These are phyloP conservation scores for Haberlea rhodopensis DNA, from an alignment of 257 asterid genomes.

Conservation along the genomic window DNA sequence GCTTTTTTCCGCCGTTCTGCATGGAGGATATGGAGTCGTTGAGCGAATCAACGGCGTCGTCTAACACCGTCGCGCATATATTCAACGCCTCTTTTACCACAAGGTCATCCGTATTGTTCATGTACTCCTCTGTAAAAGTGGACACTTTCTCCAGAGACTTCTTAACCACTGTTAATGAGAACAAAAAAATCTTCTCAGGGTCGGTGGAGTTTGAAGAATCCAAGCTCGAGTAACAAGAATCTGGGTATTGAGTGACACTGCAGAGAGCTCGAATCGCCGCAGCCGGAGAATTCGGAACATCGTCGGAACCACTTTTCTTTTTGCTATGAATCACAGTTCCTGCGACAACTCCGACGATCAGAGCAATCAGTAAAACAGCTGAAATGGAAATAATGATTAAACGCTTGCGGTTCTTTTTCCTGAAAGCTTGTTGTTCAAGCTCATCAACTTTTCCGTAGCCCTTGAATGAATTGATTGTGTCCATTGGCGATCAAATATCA, in stretches of 20 bases:
- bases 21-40: slow-evolving; percentile 43
- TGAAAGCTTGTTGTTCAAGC: slow-evolving; percentile 36
- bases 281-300: slow-evolving; percentile 1
- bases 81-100: slow-evolving; percentile 28
- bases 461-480: slow-evolving; percentile 42
- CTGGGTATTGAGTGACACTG: slow-evolving; percentile 31
- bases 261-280: slow-evolving; percentile 39
- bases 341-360: slow-evolving; percentile 35
- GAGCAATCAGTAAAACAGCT: slow-evolving; percentile 20
- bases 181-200: slow-evolving; percentile 36
- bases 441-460: slow-evolving; percentile 53
- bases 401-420: slow-evolving; percentile 37
- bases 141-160: slow-evolving; percentile 27
- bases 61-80: slow-evolving; percentile 33
- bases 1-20: slow-evolving; percentile 24
- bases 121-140: slow-evolving; percentile 25
- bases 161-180: slow-evolving; percentile 29
- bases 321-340: slow-evolving; percentile 37
- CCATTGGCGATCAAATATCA: slow-evolving; percentile 31
- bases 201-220: slow-evolving; percentile 29
- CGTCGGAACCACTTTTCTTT: slow-evolving; percentile 7
- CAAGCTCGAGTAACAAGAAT: slow-evolving; percentile 34
- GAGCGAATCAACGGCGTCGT: slow-evolving; percentile 37
- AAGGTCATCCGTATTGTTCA: slow-evolving; percentile 10
- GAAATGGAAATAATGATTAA: slow-evolving; percentile 33